Conservation (phyloP, 1,139 yeast genomes). For the Protomyces inouyei region DNA sequence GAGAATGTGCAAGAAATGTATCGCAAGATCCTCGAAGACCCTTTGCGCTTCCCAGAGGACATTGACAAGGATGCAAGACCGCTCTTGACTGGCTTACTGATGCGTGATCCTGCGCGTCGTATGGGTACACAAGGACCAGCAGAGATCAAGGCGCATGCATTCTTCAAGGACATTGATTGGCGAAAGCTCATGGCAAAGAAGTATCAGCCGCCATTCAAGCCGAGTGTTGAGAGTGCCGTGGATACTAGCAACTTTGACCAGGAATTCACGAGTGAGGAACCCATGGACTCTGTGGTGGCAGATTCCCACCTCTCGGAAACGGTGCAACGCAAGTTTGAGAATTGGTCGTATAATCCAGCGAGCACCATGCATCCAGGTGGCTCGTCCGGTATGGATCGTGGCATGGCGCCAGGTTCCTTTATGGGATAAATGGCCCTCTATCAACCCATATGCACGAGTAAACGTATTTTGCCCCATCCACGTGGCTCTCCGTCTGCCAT, state of each 20-base stretch:
- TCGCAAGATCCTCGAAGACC: conserved; percentile 83
- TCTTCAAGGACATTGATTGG: conserved; percentile 84
- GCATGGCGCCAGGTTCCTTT: conserved; percentile 13
- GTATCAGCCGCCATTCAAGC: conserved; percentile 93
- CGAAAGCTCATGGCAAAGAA: conserved; percentile 73
- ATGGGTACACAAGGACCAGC: conserved; percentile 75
- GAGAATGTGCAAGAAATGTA: conserved; percentile 94
- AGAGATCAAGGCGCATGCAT: conserved; percentile 78
- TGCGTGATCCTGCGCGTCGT: conserved; percentile 79
- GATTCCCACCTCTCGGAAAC: conserved; percentile 71
- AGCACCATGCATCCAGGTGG: not conserved
- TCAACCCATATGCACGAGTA: not conserved
- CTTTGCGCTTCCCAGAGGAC: conserved; percentile 79
- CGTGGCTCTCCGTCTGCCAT: too few species aligned
- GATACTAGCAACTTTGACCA: conserved; percentile 69
- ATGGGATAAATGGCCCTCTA: not conserved
- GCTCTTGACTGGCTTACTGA: conserved; percentile 65
- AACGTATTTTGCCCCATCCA: too few species aligned
- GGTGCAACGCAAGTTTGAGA: conserved; percentile 95
- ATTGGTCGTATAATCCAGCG: conserved; percentile 52
- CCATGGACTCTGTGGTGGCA: conserved; percentile 93
- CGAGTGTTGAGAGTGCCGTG: conserved; percentile 76
- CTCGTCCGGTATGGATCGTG: conserved; percentile 3
- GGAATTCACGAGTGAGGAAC: conserved; percentile 88
- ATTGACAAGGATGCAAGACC: conserved; percentile 88